A percentile compares a stretch with the other conserved stretches of the same genome.
Evolutionary conservation across 441 rosid genomes (phyloP).

Genomic region (Eruca vesicaria): DNA sequence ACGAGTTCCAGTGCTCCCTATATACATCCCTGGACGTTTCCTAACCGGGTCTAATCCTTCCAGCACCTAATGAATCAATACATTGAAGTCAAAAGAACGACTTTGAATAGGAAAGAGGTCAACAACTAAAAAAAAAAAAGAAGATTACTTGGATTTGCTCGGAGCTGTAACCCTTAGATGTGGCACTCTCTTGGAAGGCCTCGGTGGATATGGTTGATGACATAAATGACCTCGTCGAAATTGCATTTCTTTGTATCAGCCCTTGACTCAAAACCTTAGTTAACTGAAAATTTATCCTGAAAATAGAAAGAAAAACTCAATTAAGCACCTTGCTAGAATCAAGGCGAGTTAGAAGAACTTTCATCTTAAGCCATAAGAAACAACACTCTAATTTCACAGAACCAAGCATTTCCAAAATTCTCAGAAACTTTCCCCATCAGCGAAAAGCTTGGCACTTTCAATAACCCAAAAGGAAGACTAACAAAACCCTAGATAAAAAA

Average conservation of each 20-base stretch:
- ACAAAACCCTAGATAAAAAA: background rate
- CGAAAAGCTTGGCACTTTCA: background rate
- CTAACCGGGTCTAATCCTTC: constrained; percentile 96
- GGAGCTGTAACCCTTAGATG: constrained; percentile 63
- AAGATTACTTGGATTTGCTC: constrained; percentile 82
- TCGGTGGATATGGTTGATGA: constrained; percentile 56
- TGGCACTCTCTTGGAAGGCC: constrained; percentile 47
- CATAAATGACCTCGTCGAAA: constrained; percentile 56
- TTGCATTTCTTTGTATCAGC: constrained; percentile 36
- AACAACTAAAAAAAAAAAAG: background rate
- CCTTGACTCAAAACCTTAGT: constrained; percentile 32
- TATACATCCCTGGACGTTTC: constrained; percentile 96
- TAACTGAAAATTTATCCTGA: constrained; percentile 48
- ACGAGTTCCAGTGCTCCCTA: constrained; percentile 91
- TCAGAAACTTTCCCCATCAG: background rate
- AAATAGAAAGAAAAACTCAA: constrained; percentile 7
- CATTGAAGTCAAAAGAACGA: background rate
- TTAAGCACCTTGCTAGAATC: background rate
- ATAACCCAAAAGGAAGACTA: background rate
- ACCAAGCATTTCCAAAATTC: background rate
- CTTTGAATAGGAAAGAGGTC: background rate
- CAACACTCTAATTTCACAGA: background rate
- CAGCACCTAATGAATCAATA: constrained; percentile 52
- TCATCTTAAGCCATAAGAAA: background rate
- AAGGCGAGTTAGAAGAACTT: background rate